Evolutionary conservation across 768 basidiomycete genomes (phyloP).

Genomic region (Leccinum arenicola): DNA sequence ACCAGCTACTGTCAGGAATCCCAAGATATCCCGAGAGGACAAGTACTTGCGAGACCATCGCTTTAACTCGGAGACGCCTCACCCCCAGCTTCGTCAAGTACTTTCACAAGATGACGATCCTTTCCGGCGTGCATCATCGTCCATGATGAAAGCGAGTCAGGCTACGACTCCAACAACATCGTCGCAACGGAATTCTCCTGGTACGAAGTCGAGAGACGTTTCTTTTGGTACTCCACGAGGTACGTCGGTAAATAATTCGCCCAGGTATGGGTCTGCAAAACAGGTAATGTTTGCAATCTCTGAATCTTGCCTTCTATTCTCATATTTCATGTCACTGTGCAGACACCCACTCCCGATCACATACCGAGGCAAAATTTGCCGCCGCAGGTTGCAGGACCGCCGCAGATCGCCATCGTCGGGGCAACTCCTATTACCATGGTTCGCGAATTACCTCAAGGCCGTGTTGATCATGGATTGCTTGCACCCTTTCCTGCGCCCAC

Average conservation of each 20-base stretch:
- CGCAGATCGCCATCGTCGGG: constrained; percentile 31
- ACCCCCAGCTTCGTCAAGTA: constrained; percentile 30
- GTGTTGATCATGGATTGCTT: constrained; percentile 24
- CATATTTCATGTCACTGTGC: constrained; percentile 1
- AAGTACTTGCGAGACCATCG: constrained; percentile 27
- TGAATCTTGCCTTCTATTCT: constrained; percentile 3
- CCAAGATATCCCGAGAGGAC: constrained; percentile 26
- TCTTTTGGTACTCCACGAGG: constrained; percentile 22
- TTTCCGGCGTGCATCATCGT: constrained; percentile 24
- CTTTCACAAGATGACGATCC: constrained; percentile 29
- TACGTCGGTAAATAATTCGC: constrained; percentile 21
- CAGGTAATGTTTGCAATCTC: constrained; percentile 19
- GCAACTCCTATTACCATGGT: constrained; percentile 24
- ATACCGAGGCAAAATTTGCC: constrained; percentile 8
- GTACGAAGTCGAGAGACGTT: constrained; percentile 16
- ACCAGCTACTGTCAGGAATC: constrained; percentile 18
- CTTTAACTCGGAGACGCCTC: constrained; percentile 19
- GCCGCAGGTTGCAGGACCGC: constrained; percentile 15
- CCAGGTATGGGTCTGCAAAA: constrained; percentile 20
- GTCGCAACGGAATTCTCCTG: constrained; percentile 27
- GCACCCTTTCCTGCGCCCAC: constrained; percentile 28
- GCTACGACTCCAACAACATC: constrained; percentile 18
- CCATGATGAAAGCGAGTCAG: constrained; percentile 29
- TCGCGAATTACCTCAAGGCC: constrained; percentile 24
- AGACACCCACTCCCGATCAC: constrained; percentile 25